Percentiles rank a stretch among this genome's conserved stretches.
These are phyloP conservation scores for Tripterygium wilfordii DNA, from an alignment of 177 flowering plant genomes.

Conservation along the genomic window DNA sequence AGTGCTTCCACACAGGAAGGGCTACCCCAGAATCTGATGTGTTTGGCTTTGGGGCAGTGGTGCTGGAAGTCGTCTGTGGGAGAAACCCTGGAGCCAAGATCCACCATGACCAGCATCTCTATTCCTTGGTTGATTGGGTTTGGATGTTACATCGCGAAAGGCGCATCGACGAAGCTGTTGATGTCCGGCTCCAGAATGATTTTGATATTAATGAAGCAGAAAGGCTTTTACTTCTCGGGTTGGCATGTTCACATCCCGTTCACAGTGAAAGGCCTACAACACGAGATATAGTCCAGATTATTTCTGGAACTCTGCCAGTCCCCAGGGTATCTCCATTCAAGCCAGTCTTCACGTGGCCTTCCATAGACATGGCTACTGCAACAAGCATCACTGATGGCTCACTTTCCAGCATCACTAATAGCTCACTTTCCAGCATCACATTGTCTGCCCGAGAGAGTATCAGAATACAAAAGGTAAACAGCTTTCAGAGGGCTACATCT, in stretches of 20 bases:
- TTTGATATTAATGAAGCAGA: slow-evolving; percentile 22
- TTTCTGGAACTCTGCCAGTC: slow-evolving; percentile 11
- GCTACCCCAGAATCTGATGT: slow-evolving; percentile 33
- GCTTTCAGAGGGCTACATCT: background rate
- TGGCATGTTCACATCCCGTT: slow-evolving; percentile 33
- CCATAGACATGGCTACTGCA: too few relatives aligned
- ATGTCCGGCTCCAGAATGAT: slow-evolving; percentile 12
- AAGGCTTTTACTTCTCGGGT: slow-evolving; percentile 24
- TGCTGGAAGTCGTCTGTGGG: slow-evolving; percentile 34
- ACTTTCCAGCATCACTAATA: slow-evolving; percentile 4
- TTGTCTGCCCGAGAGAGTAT: slow-evolving; percentile 2
- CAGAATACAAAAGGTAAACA: background rate
- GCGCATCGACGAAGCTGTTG: slow-evolving; percentile 24
- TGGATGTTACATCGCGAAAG: slow-evolving; percentile 30
- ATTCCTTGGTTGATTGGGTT: slow-evolving; percentile 31
- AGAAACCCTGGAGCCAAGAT: slow-evolving; percentile 15
- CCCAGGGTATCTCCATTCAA: slow-evolving; percentile 25
- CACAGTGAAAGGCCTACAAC: slow-evolving; percentile 25
- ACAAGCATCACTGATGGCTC: too few relatives aligned
- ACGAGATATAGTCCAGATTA: slow-evolving; percentile 17
- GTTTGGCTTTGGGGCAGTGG: slow-evolving; percentile 28
- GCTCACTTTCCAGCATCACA: slow-evolving; percentile 1
- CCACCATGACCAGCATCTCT: background rate
- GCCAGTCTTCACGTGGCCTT: slow-evolving; percentile 28
- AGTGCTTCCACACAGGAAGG: slow-evolving; percentile 34